phyloP scores from a whole-genome alignment of 768 basidiomycete genomes.

The Boletus tomentosulus region DNA sequence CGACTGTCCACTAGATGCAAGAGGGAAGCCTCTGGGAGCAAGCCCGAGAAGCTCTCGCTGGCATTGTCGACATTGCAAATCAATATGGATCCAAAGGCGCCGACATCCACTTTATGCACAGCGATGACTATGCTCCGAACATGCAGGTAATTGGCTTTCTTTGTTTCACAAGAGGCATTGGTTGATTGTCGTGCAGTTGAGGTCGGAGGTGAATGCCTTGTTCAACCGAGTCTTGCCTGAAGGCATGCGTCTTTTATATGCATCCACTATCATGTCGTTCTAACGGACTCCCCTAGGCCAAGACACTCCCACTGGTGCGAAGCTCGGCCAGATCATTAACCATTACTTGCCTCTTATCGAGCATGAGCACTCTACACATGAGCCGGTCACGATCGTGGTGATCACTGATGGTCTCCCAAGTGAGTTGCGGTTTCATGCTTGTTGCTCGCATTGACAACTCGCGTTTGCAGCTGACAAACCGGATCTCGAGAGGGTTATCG shows the following conservation, averaged over 20 bases:
- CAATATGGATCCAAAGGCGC: constrained; percentile 36
- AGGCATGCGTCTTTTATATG: constrained; percentile 10
- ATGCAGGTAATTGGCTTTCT: constrained; percentile 16
- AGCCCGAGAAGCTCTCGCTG: constrained; percentile 40
- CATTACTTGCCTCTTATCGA: constrained; percentile 35
- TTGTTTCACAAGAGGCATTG: neutral
- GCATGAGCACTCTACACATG: constrained; percentile 23
- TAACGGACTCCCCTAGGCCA: constrained; percentile 15
- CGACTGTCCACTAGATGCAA: constrained; percentile 32
- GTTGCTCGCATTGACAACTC: neutral
- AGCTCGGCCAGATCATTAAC: constrained; percentile 34
- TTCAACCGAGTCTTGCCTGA: constrained; percentile 25
- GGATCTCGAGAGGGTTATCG: constrained; percentile 28
- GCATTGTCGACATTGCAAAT: constrained; percentile 35
- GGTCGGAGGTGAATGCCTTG: constrained; percentile 17
- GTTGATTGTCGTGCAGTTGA: constrained; percentile 15
- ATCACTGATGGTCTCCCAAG: constrained; percentile 41
- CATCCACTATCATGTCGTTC: neutral
- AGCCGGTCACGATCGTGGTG: constrained; percentile 35
- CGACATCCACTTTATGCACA: constrained; percentile 43
- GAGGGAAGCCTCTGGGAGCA: constrained; percentile 38
- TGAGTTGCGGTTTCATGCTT: constrained; percentile 14
- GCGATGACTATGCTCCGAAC: constrained; percentile 25
- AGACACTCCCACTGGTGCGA: constrained; percentile 38
- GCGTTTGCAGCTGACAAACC: constrained; percentile 24